These are phyloP conservation scores for Aureobasidium sp. DNA, from an alignment of 2,329 filamentous ascomycete species.

Conservation along the genomic window DNA sequence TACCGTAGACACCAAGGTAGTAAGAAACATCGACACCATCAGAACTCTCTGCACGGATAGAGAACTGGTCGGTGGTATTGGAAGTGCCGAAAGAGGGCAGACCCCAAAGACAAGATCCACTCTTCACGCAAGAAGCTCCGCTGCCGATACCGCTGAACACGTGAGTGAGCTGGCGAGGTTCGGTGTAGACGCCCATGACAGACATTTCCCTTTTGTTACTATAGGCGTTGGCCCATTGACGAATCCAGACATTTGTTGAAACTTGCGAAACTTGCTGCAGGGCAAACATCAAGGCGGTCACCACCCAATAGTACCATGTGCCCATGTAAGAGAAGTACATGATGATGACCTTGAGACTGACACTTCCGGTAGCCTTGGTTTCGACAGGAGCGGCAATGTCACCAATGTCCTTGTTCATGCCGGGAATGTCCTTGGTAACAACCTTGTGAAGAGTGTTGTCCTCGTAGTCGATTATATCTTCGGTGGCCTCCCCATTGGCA, in stretches of 20 bases:
- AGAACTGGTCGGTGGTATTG: neutral
- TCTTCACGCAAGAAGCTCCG: slow-evolving; percentile 39
- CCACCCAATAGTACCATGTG: slow-evolving; percentile 89
- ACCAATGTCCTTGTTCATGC: slow-evolving; percentile 25
- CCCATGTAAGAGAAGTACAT: slow-evolving; percentile 89
- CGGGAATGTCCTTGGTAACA: slow-evolving; percentile 29
- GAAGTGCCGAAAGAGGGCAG: slow-evolving; percentile 23
- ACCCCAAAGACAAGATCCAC: slow-evolving; percentile 42
- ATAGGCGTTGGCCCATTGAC: slow-evolving; percentile 91
- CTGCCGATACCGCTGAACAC: slow-evolving; percentile 32
- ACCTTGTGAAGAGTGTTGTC: slow-evolving; percentile 41
- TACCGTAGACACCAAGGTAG: slow-evolving; percentile 74
- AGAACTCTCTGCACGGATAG: slow-evolving; percentile 15
- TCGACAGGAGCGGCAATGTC: slow-evolving; percentile 45
- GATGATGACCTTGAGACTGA: slow-evolving; percentile 77
- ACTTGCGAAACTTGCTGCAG: slow-evolving; percentile 79
- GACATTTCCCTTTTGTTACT: slow-evolving; percentile 35
- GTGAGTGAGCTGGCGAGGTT: slow-evolving; percentile 33
- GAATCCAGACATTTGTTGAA: slow-evolving; percentile 88
- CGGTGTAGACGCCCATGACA: slow-evolving; percentile 26
- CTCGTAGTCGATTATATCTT: slow-evolving; percentile 20
- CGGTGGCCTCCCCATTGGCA: slow-evolving; percentile 41
- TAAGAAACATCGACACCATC: slow-evolving; percentile 69
- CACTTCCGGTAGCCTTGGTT: slow-evolving; percentile 71
- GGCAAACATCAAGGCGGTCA: slow-evolving; percentile 65